Percentiles rank a stretch among this genome's conserved stretches.
These are phyloP conservation scores for Linum tenue DNA, from an alignment of 345 rosid species.

Conservation along the genomic window DNA sequence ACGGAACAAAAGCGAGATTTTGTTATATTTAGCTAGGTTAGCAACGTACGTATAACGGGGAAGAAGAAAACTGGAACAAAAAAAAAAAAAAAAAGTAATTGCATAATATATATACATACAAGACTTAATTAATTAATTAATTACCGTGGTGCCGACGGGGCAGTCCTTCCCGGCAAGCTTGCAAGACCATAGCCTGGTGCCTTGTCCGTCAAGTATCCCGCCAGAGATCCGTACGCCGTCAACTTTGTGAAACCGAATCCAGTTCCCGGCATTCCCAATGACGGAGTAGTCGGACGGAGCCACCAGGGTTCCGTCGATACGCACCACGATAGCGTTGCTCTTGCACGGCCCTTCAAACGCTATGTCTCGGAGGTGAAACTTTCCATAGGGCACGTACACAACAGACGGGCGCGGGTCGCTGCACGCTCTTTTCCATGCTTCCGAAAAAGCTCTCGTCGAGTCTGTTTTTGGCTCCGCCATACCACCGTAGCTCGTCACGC, in stretches of 20 bases:
- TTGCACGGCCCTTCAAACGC: constrained; percentile 56
- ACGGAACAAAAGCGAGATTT: too few relatives aligned
- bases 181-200: constrained; percentile 52
- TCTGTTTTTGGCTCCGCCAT: too few relatives aligned
- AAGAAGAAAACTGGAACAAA: too few relatives aligned
- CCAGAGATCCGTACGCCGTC: constrained; percentile 36
- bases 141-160: constrained; percentile 38
- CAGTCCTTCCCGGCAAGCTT: constrained; percentile 34
- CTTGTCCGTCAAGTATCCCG: constrained; percentile 49
- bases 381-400: constrained; percentile 40
- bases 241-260: constrained; percentile 45
- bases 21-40: too few relatives aligned
- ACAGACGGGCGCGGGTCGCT: constrained; percentile 25
- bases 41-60: too few relatives aligned
- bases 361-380: constrained; percentile 27
- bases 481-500: too few relatives aligned
- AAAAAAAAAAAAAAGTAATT: too few relatives aligned
- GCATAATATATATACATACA: too few relatives aligned
- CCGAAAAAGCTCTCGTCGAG: too few relatives aligned
- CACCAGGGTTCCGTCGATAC: constrained; percentile 40
- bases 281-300: constrained; percentile 48
- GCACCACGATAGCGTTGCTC: constrained; percentile 30
- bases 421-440: constrained; percentile 26
- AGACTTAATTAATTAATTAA: too few relatives aligned
- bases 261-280: constrained; percentile 38